Evolutionary conservation across 2,329 filamentous ascomycete genomes (phyloP).

Genomic region (Cordyceps tenuipes): DNA sequence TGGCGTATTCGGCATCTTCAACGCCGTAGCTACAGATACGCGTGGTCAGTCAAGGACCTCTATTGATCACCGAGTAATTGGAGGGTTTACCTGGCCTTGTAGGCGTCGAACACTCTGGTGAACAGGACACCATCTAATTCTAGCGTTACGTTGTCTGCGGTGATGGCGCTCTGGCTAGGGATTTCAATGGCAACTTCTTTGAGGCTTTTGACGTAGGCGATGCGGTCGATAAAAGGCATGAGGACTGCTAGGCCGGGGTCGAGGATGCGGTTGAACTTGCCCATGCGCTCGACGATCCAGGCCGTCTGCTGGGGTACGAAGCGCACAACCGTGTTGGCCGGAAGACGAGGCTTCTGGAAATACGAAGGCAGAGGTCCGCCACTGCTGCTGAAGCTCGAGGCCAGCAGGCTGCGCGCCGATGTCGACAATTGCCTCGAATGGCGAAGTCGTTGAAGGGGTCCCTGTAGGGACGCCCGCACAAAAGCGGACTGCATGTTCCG

Average conservation of each 20-base stretch:
- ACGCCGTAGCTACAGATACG: slow-evolving; percentile 72
- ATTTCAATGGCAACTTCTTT: slow-evolving; percentile 97
- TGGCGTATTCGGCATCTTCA: slow-evolving; percentile 97
- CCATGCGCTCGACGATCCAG: slow-evolving; percentile 99
- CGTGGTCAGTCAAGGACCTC: not conserved
- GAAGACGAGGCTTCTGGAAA: slow-evolving; percentile 66
- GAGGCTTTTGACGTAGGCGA: slow-evolving; percentile 94
- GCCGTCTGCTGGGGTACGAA: slow-evolving; percentile 99
- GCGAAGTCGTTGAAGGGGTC: slow-evolving; percentile 14
- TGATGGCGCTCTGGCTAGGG: slow-evolving; percentile 94
- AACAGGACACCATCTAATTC: slow-evolving; percentile 95
- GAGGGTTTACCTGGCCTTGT: slow-evolving; percentile 73
- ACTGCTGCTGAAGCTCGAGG: slow-evolving; percentile 23
- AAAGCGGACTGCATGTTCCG: slow-evolving; percentile 22
- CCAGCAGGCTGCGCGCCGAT: slow-evolving; percentile 25
- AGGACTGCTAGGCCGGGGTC: slow-evolving; percentile 85
- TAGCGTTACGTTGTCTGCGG: slow-evolving; percentile 94
- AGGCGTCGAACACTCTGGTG: slow-evolving; percentile 93
- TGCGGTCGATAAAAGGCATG: slow-evolving; percentile 85
- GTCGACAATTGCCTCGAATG: slow-evolving; percentile 23
- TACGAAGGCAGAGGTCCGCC: slow-evolving; percentile 53
- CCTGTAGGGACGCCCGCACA: slow-evolving; percentile 23
- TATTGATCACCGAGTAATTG: not conserved
- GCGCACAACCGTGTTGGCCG: slow-evolving; percentile 87
- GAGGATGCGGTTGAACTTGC: slow-evolving; percentile 88